Conservation (phyloP, 352 stramenopile genomes). For the Pythium aquatile region DNA sequence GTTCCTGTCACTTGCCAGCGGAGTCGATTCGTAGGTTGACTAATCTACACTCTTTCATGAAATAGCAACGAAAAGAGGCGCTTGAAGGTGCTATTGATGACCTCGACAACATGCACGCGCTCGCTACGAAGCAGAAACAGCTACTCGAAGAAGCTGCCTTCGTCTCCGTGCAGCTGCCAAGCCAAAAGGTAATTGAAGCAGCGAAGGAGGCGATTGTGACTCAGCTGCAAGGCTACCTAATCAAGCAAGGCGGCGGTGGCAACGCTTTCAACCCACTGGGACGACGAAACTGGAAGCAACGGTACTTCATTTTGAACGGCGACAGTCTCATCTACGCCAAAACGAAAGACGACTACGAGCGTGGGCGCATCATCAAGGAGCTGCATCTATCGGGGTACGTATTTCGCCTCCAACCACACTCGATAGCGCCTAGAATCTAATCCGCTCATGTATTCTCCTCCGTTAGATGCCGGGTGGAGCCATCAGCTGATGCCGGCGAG, state of each 20-base stretch:
- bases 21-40: background rate
- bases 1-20: slow-evolving; percentile 7
- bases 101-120: slow-evolving; percentile 59
- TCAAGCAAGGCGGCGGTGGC: slow-evolving; percentile 83
- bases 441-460: too few species aligned
- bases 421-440: too few species aligned
- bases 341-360: slow-evolving; percentile 87
- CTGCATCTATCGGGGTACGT: slow-evolving; percentile 68
- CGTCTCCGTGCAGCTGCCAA: slow-evolving; percentile 75
- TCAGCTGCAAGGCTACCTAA: slow-evolving; percentile 79
- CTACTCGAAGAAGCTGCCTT: slow-evolving; percentile 78
- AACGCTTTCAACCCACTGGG: slow-evolving; percentile 76
- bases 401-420: background rate
- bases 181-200: slow-evolving; percentile 79
- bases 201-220: slow-evolving; percentile 62
- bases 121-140: slow-evolving; percentile 66
- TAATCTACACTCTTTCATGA: background rate
- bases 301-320: slow-evolving; percentile 82
- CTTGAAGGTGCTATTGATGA: slow-evolving; percentile 67
- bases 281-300: slow-evolving; percentile 87
- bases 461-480: slow-evolving; percentile 65
- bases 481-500: slow-evolving; percentile 73
- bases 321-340: slow-evolving; percentile 77
- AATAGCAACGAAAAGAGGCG: slow-evolving; percentile 70
- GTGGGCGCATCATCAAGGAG: slow-evolving; percentile 85